Base-by-base conservation (phyloP, 2,329 filamentous ascomycete genomes). In the Penicillium sp. region DNA sequence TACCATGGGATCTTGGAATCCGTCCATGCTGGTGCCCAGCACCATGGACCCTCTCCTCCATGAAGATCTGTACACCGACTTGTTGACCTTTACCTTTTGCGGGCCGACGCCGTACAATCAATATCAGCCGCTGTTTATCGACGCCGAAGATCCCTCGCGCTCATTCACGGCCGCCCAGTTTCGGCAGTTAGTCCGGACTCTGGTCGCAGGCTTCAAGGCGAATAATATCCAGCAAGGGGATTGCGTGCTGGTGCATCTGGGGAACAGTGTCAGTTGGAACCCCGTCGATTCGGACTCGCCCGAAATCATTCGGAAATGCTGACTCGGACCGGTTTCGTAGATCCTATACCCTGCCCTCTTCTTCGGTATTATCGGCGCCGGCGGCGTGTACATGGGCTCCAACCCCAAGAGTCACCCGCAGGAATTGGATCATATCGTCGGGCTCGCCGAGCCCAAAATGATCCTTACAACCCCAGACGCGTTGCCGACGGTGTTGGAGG, bases 321-420 rank as follows among this genome's bases (percentile, higher is more conserved):
- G 39, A 66, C 53, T 46, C 42, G 49, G 31, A 10, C 44, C 20
- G 46, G 22, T 36, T 33, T 39, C 2, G 60, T 60, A 73, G 70
- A 69, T 72, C 51, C 53, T 72, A 52, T 73, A 72, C 56, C 69
- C 69, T 42, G 68, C 70, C 16, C 60, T 73, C 10, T 72, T 72
- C 50, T 71, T 67, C 52, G 57, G 62, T 31, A 66, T 72, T 48
- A 73, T 80, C 55, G 77, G 75, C 22, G 73, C 75, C 31, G 75
- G 75, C 14, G 77, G 75, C 45, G 67, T 77, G 36, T 80, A 77
- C 62, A 77, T 78, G 55, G 79, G 78, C n/a, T 73, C 76, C 14
- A 82, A 81, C 56, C 72, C 76, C 4, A 69, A 71, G 13, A 80
- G 76, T 55, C 78, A 75, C 30, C 63, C 68, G 7, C 58, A 72